Conservation (phyloP, 169 alveolate species). For the Cryptosporidium canis region DNA sequence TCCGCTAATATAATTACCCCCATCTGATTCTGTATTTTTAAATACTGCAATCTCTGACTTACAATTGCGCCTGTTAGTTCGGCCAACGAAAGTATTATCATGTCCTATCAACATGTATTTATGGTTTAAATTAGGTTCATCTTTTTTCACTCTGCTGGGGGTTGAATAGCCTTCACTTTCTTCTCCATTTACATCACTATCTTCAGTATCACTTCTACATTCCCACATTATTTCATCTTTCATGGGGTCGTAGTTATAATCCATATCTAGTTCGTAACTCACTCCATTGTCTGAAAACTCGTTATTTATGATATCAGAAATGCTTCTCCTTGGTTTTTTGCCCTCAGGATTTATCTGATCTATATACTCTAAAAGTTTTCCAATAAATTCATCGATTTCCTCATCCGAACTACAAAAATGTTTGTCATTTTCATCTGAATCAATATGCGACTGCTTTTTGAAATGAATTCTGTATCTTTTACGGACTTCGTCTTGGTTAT, state of each 20-base stretch:
- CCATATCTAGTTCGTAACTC: conserved; percentile 57
- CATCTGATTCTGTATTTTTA: conserved; percentile 35
- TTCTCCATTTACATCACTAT: neutral
- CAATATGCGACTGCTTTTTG: neutral
- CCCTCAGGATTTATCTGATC: conserved; percentile 70
- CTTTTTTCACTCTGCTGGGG: neutral
- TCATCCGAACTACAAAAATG: conserved; percentile 7
- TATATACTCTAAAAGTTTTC: conserved; percentile 24
- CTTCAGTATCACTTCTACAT: neutral
- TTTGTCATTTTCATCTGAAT: neutral
- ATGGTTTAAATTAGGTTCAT: conserved; percentile 22
- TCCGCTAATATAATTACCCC: conserved; percentile 30
- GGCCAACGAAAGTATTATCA: conserved; percentile 66
- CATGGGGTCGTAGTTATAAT: conserved; percentile 19
- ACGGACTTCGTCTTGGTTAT: conserved; percentile 19
- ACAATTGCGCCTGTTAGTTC: conserved; percentile 41
- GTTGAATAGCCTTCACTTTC: neutral
- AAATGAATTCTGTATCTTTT: conserved; percentile 62
- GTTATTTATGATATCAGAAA: conserved; percentile 21
- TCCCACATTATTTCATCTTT: conserved; percentile 28
- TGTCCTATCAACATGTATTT: conserved; percentile 72
- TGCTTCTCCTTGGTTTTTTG: conserved; percentile 25
- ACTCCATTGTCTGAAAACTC: conserved; percentile 43
- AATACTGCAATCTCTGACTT: conserved; percentile 67
- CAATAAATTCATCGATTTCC: conserved; percentile 33